Evolutionary conservation across 305 asterid species (phyloP).

Genomic region (Stenogyne calaminthoides): DNA sequence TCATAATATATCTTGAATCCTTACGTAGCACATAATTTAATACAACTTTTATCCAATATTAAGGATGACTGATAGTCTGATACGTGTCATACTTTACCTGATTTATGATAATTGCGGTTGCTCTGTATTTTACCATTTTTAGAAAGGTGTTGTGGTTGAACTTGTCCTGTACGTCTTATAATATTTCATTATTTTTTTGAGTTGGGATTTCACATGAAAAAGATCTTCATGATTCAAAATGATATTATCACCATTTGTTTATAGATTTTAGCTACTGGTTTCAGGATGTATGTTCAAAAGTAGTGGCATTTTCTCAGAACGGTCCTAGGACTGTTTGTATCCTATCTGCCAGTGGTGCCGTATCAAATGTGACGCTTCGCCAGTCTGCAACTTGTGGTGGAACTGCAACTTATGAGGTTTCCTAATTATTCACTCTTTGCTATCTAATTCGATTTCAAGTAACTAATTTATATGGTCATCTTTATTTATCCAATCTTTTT

Average conservation of each 20-base stretch:
- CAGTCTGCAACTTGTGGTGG: conserved; percentile 66
- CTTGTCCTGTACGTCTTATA: neutral
- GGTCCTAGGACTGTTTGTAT: conserved; percentile 61
- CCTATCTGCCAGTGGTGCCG: conserved; percentile 58
- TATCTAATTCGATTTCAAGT: neutral
- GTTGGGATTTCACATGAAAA: conserved; percentile 14
- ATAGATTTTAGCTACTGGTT: conserved; percentile 28
- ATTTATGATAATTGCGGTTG: neutral
- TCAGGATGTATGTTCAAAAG: conserved; percentile 67
- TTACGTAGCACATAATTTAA: neutral
- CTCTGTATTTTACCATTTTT: neutral
- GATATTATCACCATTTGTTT: conserved; percentile 7
- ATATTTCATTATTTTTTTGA: neutral
- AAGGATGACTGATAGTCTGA: neutral
- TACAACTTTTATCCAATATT: conserved; percentile 3
- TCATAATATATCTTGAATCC: neutral
- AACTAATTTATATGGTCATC: conserved; percentile 1
- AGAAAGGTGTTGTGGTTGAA: neutral
- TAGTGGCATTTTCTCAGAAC: conserved; percentile 65
- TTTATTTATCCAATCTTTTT: neutral
- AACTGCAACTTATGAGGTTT: conserved; percentile 71
- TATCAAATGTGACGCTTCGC: conserved; percentile 63
- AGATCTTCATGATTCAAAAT: neutral
- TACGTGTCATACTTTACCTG: neutral
- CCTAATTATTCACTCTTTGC: neutral